Evolutionary conservation across 352 stramenopile genomes (phyloP).

Genomic region (Nothophytophthora sp.): DNA sequence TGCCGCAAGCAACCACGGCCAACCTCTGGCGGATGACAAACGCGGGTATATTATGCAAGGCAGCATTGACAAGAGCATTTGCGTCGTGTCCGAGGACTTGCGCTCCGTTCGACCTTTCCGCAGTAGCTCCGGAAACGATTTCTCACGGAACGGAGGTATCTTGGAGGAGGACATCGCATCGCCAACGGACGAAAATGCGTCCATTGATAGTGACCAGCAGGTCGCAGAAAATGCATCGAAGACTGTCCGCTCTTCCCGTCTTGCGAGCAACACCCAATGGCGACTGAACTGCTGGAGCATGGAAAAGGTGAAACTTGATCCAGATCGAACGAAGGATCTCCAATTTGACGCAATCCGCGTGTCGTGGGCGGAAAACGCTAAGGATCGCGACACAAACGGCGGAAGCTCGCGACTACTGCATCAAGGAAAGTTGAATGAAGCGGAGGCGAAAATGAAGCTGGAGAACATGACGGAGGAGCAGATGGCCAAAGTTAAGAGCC

Average conservation of each 20-base stretch:
- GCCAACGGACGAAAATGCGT: slow-evolving; percentile 12
- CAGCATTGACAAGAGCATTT: slow-evolving; percentile 52
- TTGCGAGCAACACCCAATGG: slow-evolving; percentile 37
- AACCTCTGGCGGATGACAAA: slow-evolving; percentile 20
- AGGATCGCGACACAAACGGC: slow-evolving; percentile 58
- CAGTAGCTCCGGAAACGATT: slow-evolving; percentile 10
- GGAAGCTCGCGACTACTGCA: slow-evolving; percentile 51
- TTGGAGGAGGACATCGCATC: slow-evolving; percentile 1
- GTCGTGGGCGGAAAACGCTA: slow-evolving; percentile 51
- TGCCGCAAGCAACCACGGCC: slow-evolving; percentile 7
- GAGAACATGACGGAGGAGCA: slow-evolving; percentile 52
- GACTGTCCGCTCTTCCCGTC: slow-evolving; percentile 13
- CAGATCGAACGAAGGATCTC: slow-evolving; percentile 56
- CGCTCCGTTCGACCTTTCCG: slow-evolving; percentile 61
- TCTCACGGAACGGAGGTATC: neutral
- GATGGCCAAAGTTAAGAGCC: slow-evolving; percentile 31
- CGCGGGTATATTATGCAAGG: slow-evolving; percentile 66
- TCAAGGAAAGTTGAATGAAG: slow-evolving; percentile 43
- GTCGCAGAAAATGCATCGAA: neutral
- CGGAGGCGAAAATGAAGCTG: slow-evolving; percentile 34
- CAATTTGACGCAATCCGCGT: slow-evolving; percentile 51
- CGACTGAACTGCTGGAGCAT: slow-evolving; percentile 58
- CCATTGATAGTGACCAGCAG: neutral
- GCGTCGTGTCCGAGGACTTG: slow-evolving; percentile 44
- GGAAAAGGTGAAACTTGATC: slow-evolving; percentile 62